phyloP scores from a whole-genome alignment of 2,329 filamentous ascomycete genomes.

The Penicillium brevicompactum region DNA sequence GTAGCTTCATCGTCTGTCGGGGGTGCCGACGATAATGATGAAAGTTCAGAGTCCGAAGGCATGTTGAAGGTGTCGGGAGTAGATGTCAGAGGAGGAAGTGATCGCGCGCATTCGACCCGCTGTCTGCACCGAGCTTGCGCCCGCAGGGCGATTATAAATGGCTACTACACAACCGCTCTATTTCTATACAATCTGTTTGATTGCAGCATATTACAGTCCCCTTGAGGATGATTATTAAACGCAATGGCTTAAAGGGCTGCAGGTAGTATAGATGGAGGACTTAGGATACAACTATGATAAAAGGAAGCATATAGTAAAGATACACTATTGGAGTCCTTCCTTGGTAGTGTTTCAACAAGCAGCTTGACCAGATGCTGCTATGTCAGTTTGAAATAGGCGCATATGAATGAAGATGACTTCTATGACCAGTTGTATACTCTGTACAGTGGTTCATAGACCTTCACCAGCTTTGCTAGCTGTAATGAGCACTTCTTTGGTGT shows the following conservation, averaged over 20 bases:
- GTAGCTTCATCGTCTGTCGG: slow-evolving; percentile 60
- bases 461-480: too few relatives aligned
- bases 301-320: neutral
- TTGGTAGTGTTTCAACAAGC: neutral
- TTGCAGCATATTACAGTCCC: neutral
- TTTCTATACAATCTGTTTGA: neutral
- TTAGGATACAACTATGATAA: neutral
- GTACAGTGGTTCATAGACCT: neutral
- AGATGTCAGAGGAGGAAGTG: slow-evolving; percentile 33
- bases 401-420: neutral
- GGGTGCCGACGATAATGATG: slow-evolving; percentile 60
- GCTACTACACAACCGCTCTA: slow-evolving; percentile 10
- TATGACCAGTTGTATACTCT: neutral
- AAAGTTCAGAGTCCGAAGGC: slow-evolving; percentile 60
- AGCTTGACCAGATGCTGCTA: neutral
- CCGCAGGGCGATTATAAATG: slow-evolving; percentile 16
- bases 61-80: slow-evolving; percentile 34
- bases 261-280: neutral
- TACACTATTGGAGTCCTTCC: neutral
- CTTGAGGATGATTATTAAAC: neutral
- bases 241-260: neutral
- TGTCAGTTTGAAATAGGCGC: neutral
- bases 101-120: slow-evolving; percentile 23
- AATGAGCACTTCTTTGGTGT: neutral
- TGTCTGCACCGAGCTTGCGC: slow-evolving; percentile 18